Evolutionary conservation across 2,329 filamentous ascomycete genomes (phyloP), one percentile per base, ranked within the genome.

Genomic region (Claviceps pusilla): DNA sequence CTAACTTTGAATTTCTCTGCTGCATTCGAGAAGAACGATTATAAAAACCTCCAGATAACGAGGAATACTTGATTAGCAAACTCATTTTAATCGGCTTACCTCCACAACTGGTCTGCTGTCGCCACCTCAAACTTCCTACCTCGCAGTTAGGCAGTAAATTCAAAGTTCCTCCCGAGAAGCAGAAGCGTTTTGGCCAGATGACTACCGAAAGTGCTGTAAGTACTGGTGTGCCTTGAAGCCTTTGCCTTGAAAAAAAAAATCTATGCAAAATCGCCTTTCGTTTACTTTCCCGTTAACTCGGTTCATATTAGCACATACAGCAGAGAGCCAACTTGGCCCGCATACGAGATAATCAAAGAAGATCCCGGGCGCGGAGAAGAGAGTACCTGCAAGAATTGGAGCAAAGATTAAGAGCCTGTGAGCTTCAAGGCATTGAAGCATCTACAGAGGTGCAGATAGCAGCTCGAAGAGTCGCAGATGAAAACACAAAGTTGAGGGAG

Each of bases 281-380:
- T 24, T 24, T 24, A 24, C 24, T 24, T 24, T 24, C 2, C 24
- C 24, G 24, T 24, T 54, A 50, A 42, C 31, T 3, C 11, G 7
- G 7, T 29, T 46, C 45, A 51, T 29, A 9, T 43, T 51, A 41
- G 39, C 41, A 33, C 54, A 41, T 24, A 54, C 59, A 70, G 68
- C 67, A 69, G 59, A 68, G 66, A 57, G 67, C 67, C 57, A 71
- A 71, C 55, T 62, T 71, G 60, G 68, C 68, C 57, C 82, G 85
- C 55, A 83, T 89, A 59, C 78, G 86, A 59, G 83, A 89, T 62
- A 90, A 89, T 62, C 86, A 89, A 65, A 76, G 86, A 54, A 80
- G 85, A 57, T 87, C 83, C n/a, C 80, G 86, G 53, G 84, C 84
- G 48, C 77, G 85, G 41, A 77, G 82, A 58, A 87, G 85, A 70